Conservation (phyloP, 306 rosid species). For the Prunus davidiana region DNA sequence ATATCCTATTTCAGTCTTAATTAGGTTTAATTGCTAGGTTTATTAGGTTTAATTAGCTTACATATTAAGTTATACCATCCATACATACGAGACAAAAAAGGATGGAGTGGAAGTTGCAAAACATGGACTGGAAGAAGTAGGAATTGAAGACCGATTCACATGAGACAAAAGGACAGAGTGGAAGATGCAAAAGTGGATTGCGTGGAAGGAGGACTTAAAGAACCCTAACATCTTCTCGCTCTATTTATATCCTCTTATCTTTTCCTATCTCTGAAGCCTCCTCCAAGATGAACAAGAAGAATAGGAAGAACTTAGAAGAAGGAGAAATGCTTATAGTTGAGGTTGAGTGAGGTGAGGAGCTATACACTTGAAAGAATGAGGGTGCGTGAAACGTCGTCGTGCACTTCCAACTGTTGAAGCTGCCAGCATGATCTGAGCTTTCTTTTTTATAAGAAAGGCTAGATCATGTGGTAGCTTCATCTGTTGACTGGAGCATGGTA, state of each 20-base stretch:
- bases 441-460: slow-evolving; percentile 27
- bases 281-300: not conserved
- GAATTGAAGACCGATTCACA: not conserved
- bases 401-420: slow-evolving; percentile 76
- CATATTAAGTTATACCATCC: not conserved
- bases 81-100: not conserved
- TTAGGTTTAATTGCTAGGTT: too few species aligned
- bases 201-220: not conserved
- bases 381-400: slow-evolving; percentile 11
- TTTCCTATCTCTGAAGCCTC: slow-evolving; percentile 17
- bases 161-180: slow-evolving; percentile 5
- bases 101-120: slow-evolving; percentile 13
- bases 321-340: not conserved
- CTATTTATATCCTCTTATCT: slow-evolving; percentile 40
- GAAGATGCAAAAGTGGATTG: slow-evolving; percentile 8
- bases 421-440: slow-evolving; percentile 94
- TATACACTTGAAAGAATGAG: not conserved
- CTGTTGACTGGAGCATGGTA: slow-evolving; percentile 60
- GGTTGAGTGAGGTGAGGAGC: too few species aligned
- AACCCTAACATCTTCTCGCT: not conserved
- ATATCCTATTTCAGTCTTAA: too few species aligned
- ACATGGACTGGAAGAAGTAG: not conserved
- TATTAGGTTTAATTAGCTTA: not conserved
- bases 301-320: not conserved
- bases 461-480: slow-evolving; percentile 84